A percentile compares a stretch with the other conserved stretches of the same genome.
Evolutionary conservation across 805 yeast genomes (phyloP).

Genomic region (Metschnikowia orientalis): DNA sequence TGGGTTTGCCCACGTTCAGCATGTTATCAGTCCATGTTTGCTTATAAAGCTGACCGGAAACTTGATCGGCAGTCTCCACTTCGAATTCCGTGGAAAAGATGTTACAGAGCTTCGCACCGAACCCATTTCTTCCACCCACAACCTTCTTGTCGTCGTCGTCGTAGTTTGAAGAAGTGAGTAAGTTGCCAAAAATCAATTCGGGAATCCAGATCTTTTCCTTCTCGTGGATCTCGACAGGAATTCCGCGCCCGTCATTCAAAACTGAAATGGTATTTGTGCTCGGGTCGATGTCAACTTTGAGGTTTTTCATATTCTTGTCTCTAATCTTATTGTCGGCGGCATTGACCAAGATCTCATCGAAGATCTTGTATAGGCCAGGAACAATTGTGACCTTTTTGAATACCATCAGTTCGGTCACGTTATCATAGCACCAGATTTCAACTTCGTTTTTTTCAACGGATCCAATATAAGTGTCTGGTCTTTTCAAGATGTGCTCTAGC

Average conservation of each 20-base stretch:
- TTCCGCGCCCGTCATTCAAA: conserved; percentile 91
- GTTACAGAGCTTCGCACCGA: conserved; percentile 95
- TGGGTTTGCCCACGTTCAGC: conserved; percentile 72
- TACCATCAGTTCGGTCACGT: conserved; percentile 36
- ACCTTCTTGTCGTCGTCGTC: conserved; percentile 94
- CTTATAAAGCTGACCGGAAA: conserved; percentile 54
- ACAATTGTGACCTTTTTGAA: conserved; percentile 72
- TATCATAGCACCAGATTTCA: conserved; percentile 81
- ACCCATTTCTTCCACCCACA: conserved; percentile 98
- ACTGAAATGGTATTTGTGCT: conserved; percentile 74
- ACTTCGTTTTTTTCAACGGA: conserved; percentile 79
- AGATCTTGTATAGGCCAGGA: conserved; percentile 93
- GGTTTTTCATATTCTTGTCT: conserved; percentile 82
- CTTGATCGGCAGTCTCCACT: conserved; percentile 83
- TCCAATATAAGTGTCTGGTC: conserved; percentile 98
- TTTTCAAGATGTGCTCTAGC: conserved; percentile 89
- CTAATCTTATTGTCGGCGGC: conserved; percentile 98
- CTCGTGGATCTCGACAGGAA: conserved; percentile 88
- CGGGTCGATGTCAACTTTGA: conserved; percentile 76
- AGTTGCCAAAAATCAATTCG: conserved; percentile 91
- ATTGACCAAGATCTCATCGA: conserved; percentile 94
- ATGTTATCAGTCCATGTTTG: conserved; percentile 90
- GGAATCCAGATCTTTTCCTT: conserved; percentile 94
- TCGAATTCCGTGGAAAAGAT: conserved; percentile 86
- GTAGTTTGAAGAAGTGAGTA: conserved; percentile 91